Evolutionary conservation across 352 stramenopile species (phyloP).

Genomic region (Peronospora belbahrii): DNA sequence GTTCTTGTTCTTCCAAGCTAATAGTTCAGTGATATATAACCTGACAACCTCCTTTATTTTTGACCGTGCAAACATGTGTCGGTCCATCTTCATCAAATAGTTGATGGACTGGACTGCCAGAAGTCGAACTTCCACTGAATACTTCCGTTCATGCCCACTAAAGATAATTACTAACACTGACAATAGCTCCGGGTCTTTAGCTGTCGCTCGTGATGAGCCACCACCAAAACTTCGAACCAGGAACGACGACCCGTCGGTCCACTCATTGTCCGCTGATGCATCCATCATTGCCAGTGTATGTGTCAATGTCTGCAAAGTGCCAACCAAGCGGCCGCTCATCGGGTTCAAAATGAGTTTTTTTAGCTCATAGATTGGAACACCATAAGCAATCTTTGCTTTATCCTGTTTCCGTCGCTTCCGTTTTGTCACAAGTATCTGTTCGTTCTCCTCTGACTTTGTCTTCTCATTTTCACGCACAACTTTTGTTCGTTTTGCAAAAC

Average conservation of each 20-base stretch:
- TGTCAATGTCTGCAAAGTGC: conserved; percentile 70
- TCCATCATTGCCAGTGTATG: conserved; percentile 84
- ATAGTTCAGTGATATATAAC: conserved; percentile 47
- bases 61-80: conserved; percentile 43
- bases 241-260: conserved; percentile 47
- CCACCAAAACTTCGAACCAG: conserved; percentile 51
- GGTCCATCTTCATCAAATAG: conserved; percentile 82
- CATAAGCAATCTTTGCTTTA: conserved; percentile 46
- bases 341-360: conserved; percentile 46
- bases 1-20: conserved; percentile 26
- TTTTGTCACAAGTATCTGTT: conserved; percentile 27
- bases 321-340: conserved; percentile 37
- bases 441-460: conserved; percentile 18
- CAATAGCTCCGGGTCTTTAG: conserved; percentile 57
- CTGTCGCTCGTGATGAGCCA: conserved; percentile 19
- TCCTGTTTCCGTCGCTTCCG: conserved; percentile 31
- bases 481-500: conserved; percentile 25
- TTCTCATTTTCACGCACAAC: conserved; percentile 12
- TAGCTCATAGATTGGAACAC: conserved; percentile 56
- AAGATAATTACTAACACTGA: conserved; percentile 49
- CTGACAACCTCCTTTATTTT: conserved; percentile 38
- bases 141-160: conserved; percentile 26
- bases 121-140: conserved; percentile 40
- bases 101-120: conserved; percentile 78
- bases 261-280: conserved; percentile 66